Evolutionary conservation across 139 green algal genomes (phyloP), one percentile per base, ranked within the genome.

Genomic region (Tetradesmus lagerheimii): DNA sequence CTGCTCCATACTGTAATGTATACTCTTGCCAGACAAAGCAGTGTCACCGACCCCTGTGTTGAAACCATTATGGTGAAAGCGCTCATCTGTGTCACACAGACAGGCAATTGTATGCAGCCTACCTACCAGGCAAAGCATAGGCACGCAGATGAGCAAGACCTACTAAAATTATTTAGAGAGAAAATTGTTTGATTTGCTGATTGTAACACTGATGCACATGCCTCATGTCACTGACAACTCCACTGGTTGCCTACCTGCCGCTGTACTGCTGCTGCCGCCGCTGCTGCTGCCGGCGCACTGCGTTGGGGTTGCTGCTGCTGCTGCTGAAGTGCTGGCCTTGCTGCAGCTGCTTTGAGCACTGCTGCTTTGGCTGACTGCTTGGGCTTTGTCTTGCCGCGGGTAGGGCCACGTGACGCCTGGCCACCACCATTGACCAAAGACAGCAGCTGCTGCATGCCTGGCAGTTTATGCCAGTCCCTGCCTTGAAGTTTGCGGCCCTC

Each of bases 311-410:
- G 39, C 25, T 35, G 39, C 39, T 37, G 23, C 39, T 29, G 27
- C 27, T 62, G 35, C 78, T 62, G 78, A 41, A 23, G 71, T 38
- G 78, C 78, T 20, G 37, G 78, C 23, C 25, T 31, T 38, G 78
- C 39, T 37, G 78, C 23, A 27, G 78, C 78, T 23, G 78, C 39
- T 39, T 57, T 62, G 14, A 14, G 23, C 39, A 35, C 39, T 38
- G 78, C 35, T 27, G 38, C 39, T 25, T 34, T 23, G 41, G 71
- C 71, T 23, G 71, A 79, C 83, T 74, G 74, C 45, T 83, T 83
- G 29, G 86, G 86, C 45, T 84, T 85, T 2, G 47, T 38, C 50
- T 90, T 84, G 45, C 86, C 47, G 1, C 86, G 86, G 23, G 45
- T 14, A 0, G 75, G 0, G 4, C 64, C 27, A 1, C 34, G 34